A percentile compares a stretch with the other conserved stretches of the same genome.
phyloP scores from a whole-genome alignment of 208 protist species.

The Crithidia expoeki region DNA sequence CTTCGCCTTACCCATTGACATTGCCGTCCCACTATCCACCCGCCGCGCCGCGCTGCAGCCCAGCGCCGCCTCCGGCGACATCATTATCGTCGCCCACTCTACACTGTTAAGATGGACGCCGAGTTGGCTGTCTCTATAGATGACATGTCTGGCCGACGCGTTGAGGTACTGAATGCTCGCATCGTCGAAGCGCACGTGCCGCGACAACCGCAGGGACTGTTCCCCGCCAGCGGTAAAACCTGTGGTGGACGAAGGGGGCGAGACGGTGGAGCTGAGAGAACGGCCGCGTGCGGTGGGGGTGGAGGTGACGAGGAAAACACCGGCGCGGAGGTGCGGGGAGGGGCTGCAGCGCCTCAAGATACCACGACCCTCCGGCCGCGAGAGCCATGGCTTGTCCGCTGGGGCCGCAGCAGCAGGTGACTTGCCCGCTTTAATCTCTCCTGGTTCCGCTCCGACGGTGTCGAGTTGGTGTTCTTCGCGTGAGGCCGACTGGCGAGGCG shows the following conservation, averaged over 20 bases:
- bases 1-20: conserved; percentile 12
- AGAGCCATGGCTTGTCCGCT: conserved; percentile 15
- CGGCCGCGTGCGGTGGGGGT: neutral
- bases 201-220: neutral
- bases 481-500: neutral
- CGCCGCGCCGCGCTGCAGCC: neutral
- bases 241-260: neutral
- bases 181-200: conserved; percentile 33
- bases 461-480: neutral
- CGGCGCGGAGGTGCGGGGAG: neutral
- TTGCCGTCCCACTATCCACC: conserved; percentile 1
- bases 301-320: neutral
- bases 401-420: neutral
- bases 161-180: conserved; percentile 11
- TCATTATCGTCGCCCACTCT: conserved; percentile 15
- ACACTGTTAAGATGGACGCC: neutral
- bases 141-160: conserved; percentile 3
- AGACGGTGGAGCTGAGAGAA: neutral
- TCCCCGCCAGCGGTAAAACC: neutral
- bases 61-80: neutral
- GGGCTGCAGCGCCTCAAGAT: conserved; percentile 9
- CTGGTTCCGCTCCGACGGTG: neutral
- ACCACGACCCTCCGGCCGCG: neutral
- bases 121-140: conserved; percentile 9
- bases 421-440: neutral